phyloP scores from a whole-genome alignment of 352 stramenopile genomes.

The Globisporangium middletonii region DNA sequence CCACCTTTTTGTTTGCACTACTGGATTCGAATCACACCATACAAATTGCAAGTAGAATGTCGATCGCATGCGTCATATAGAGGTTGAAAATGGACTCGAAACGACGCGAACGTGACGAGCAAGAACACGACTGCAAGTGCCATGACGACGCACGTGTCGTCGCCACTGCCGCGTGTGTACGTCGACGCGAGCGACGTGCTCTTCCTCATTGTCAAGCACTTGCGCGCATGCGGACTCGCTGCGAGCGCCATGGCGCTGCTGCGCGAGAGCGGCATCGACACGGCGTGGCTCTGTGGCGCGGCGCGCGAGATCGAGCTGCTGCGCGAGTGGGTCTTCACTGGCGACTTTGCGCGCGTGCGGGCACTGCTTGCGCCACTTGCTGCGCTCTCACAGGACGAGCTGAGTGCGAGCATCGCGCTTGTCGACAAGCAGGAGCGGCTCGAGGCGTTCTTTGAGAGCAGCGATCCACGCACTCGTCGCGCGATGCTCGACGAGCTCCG shows the following conservation, averaged over 20 bases:
- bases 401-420: conserved; percentile 9
- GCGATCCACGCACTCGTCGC: neutral
- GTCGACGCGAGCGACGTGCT: conserved; percentile 25
- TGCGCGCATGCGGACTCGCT: conserved; percentile 32
- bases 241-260: conserved; percentile 38
- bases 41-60: too few species aligned
- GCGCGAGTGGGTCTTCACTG: conserved; percentile 45
- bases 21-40: too few species aligned
- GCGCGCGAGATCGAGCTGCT: conserved; percentile 41
- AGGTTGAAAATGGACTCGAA: too few species aligned
- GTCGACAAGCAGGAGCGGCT: conserved; percentile 36
- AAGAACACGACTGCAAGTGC: too few species aligned
- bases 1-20: too few species aligned
- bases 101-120: too few species aligned
- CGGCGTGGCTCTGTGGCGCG: conserved; percentile 44
- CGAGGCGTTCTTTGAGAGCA: conserved; percentile 18
- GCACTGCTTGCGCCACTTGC: conserved; percentile 34
- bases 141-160: neutral
- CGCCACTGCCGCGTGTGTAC: neutral
- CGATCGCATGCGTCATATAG: too few species aligned
- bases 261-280: conserved; percentile 49
- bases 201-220: conserved; percentile 45
- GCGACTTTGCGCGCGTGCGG: conserved; percentile 31
- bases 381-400: conserved; percentile 14
- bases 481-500: conserved; percentile 14